phyloP scores from a whole-genome alignment of 768 basidiomycete species.

The Rhodotorula sphaerocarpa region DNA sequence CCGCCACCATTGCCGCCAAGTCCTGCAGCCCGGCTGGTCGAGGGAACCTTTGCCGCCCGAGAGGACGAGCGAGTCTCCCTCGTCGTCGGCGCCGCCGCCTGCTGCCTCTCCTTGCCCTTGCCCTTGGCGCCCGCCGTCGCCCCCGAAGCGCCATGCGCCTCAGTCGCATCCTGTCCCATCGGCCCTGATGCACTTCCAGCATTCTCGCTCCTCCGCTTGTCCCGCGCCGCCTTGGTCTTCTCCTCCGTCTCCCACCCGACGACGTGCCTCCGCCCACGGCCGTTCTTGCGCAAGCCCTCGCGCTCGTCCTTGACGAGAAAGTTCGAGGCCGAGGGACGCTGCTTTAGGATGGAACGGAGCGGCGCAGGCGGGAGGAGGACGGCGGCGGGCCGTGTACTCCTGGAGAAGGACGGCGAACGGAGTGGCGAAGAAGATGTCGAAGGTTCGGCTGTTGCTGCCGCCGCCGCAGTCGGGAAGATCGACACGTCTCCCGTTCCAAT shows the following conservation, averaged over 20 bases:
- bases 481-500: too few species aligned
- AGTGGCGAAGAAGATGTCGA: constrained; percentile 11
- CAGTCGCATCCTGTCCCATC: too few species aligned
- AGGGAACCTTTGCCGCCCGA: background rate
- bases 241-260: constrained; percentile 15
- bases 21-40: background rate
- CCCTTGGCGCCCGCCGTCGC: background rate
- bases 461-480: too few species aligned
- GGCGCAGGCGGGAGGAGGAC: background rate
- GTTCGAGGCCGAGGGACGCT: background rate
- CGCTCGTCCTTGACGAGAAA: background rate
- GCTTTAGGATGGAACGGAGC: constrained; percentile 22
- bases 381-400: background rate
- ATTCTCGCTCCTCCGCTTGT: background rate
- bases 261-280: constrained; percentile 21
- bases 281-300: constrained; percentile 18
- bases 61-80: too few species aligned
- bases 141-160: background rate
- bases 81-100: background rate
- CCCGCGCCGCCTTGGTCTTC: background rate
- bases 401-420: background rate
- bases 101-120: background rate
- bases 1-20: background rate
- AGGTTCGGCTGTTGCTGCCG: background rate
- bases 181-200: background rate